These are phyloP conservation scores for Populus tomentosa DNA, from an alignment of 441 rosid genomes.

Conservation along the genomic window DNA sequence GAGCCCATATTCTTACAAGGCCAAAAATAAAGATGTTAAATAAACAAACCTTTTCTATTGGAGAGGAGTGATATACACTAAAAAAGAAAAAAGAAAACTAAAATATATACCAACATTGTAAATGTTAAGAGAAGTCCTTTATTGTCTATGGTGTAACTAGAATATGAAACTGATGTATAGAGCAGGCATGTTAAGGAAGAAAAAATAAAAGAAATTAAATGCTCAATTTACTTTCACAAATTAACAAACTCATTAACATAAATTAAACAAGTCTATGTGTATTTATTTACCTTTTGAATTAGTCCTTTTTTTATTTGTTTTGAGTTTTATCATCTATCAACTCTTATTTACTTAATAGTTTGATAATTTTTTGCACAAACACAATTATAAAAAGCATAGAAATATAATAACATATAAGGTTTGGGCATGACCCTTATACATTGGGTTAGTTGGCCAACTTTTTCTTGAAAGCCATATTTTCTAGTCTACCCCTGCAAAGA, in stretches of 20 bases:
- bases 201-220: background rate
- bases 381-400: no score
- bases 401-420: background rate
- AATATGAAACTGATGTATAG: constrained; percentile 43
- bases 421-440: no score
- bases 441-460: no score
- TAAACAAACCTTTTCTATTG: background rate
- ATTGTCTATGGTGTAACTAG: constrained; percentile 19
- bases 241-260: background rate
- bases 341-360: no score
- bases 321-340: background rate
- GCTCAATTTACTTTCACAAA: background rate
- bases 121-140: constrained; percentile 24
- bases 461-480: no score
- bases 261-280: background rate
- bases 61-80: no score
- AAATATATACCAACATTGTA: constrained; percentile 20
- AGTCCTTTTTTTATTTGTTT: background rate
- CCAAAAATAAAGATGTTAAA: background rate
- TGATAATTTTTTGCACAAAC: no score
- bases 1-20: constrained; percentile 31
- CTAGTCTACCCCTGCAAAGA: background rate
- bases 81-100: background rate
- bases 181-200: constrained; percentile 65
- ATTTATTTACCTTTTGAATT: background rate